Percentiles rank a stretch among this genome's conserved stretches.
Evolutionary conservation across 1,284 basidiomycete species (phyloP).

Genomic region (Puccinia novopanici): DNA sequence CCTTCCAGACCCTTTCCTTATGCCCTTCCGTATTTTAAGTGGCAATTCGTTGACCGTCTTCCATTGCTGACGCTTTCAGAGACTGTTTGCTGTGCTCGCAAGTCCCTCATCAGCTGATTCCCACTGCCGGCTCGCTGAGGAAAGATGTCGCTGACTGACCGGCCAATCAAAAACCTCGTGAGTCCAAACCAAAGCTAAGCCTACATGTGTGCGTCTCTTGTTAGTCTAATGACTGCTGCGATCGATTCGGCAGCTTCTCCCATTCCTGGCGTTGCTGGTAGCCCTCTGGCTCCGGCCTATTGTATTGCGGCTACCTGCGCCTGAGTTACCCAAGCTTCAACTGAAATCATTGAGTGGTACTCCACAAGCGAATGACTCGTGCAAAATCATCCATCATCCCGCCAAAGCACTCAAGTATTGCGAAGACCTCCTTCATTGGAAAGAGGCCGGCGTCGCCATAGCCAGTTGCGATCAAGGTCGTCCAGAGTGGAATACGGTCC

Average conservation of each 20-base stretch:
- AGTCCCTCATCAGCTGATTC: too few relatives aligned
- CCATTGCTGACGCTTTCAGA: too few relatives aligned
- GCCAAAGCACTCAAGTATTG: slow-evolving; percentile 62
- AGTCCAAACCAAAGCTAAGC: neutral
- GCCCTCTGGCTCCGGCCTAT: slow-evolving; percentile 30
- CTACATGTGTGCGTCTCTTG: too few relatives aligned
- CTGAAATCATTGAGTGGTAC: slow-evolving; percentile 20
- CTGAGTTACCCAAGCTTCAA: neutral
- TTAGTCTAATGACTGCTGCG: neutral
- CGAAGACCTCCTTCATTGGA: slow-evolving; percentile 70
- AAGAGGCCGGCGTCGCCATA: slow-evolving; percentile 61
- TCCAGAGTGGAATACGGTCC: slow-evolving; percentile 68
- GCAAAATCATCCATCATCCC: slow-evolving; percentile 35
- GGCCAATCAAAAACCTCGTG: slow-evolving; percentile 21
- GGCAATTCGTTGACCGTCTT: too few relatives aligned
- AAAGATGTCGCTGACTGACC: slow-evolving; percentile 12
- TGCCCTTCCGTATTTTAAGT: too few relatives aligned
- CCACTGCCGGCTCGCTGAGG: too few relatives aligned
- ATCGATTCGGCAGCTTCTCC: neutral
- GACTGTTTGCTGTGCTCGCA: too few relatives aligned
- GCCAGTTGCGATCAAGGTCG: slow-evolving; percentile 66
- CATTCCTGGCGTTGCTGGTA: neutral
- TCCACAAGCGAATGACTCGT: neutral
- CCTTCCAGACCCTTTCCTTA: too few relatives aligned
- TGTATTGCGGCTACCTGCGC: neutral